Percentiles rank a stretch among this genome's conserved stretches.
phyloP scores from a whole-genome alignment of 345 rosid species.

The Firmiana major region DNA sequence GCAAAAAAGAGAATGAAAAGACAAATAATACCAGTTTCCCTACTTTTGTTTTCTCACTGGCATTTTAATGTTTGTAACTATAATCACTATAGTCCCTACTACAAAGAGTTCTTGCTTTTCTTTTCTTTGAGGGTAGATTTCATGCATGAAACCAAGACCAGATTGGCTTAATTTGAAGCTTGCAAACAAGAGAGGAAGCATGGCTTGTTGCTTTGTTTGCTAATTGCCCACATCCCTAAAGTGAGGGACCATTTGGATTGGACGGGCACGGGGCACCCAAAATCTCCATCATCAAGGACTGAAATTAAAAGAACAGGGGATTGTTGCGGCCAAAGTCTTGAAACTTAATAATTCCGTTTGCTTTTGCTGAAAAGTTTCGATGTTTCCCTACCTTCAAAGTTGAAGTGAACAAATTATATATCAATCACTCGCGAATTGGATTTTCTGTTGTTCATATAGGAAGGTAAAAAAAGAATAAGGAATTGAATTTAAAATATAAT shows the following conservation, averaged over 20 bases:
- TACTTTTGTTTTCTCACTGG: slow-evolving; percentile 16
- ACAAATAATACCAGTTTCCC: slow-evolving; percentile 9
- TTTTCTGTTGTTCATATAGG: too few species aligned
- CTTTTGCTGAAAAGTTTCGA: background rate
- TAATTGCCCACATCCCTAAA: background rate
- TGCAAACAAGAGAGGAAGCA: slow-evolving; percentile 2
- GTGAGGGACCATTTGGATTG: background rate
- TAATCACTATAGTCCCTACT: background rate
- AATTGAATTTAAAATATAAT: too few species aligned
- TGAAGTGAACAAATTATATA: too few species aligned
- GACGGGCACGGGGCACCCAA: background rate
- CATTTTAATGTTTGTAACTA: slow-evolving; percentile 18
- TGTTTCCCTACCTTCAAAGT: background rate
- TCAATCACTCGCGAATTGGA: too few species aligned
- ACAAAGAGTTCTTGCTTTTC: background rate
- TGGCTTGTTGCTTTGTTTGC: background rate
- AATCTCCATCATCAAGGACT: background rate
- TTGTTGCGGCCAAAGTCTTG: slow-evolving; percentile 5
- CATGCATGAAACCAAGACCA: background rate
- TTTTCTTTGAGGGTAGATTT: background rate
- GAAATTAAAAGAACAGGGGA: background rate
- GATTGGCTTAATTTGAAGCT: slow-evolving; percentile 22
- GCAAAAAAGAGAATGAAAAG: background rate
- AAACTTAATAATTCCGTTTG: slow-evolving; percentile 7
- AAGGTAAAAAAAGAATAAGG: too few species aligned